Base-by-base conservation (phyloP, 2,329 filamentous ascomycete genomes). In the Colletotrichum endophyticum region DNA sequence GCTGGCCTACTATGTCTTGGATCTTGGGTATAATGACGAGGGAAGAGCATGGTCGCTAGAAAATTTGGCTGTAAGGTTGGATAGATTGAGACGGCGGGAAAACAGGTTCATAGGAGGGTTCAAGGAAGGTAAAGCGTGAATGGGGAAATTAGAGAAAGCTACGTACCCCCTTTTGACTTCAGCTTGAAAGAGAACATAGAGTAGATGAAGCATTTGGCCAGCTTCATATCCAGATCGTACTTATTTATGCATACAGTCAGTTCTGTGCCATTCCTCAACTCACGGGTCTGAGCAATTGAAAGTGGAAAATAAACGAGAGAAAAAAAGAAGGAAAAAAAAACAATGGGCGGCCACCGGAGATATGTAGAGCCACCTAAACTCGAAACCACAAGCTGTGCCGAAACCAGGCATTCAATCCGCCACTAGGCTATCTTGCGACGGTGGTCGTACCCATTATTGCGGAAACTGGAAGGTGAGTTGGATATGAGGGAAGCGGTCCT, bases 21-120 rank as follows among this genome's bases (percentile, higher is more conserved):
- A 81, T 19, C 76, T 79, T 4, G 80, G 80, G 5, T 81, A 80
- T 25, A 77, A 78, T 19, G 79, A 80, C 22, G 71, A 79, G 15
- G 79, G 79, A 15, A 77, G 79, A 25, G 78, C 75, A 19, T 80
- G 79, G 79, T 77, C 78, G 4, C 34, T 75, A 57, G 64, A 66
- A 9, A 77, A 76, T 1, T 80, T 75, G 22, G 27, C 12, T 2
- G 70, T 64, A 28, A 66, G 75, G 36, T 8, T 73, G 53, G 56
- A 28, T 13, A 30, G 61, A n/a, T 13, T 78, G 9, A 53, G 56
- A 30, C 27, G 30, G n/a, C 61, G 44, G 9, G 69, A 63, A 15
- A n/a, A n/a, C 0, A 62, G 8, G 5, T 62, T 30, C 5, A 61
- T 25, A 8, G 19, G 11, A 5, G 59, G 28, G 15, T n/a, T 56